Evolutionary conservation across 495 filamentous ascomycete genomes (phyloP), one percentile per base, ranked within the genome.

Genomic region (Letharia lupina): DNA sequence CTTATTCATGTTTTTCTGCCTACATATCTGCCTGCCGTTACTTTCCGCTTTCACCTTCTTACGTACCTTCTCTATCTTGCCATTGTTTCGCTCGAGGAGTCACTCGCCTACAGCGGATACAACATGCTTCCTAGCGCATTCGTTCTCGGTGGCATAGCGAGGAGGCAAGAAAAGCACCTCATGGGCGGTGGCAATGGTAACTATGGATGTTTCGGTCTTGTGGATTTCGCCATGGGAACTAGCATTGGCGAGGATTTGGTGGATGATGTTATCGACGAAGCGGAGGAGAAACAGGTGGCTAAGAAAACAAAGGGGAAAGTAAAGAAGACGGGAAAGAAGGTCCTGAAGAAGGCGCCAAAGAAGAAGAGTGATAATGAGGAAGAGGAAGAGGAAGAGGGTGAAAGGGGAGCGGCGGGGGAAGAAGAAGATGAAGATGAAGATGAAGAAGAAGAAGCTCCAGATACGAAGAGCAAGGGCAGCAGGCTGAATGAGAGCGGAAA

Each of bases 181-280:
- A 74, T 83, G 62, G 76, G 76, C 37, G 72, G 72, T 45, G 87
- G 82, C 8, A 76, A 81, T 37, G 90, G 90, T 0, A 96, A 96
- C 69, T 96, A 82, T 71, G 89, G 87, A 0, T 81, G 86, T 13
- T 89, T 87, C 83, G 91, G 91, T 2, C 68, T 96, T 11, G 45
- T 93, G 68, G 93, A 97, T 74, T 91, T 88, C 84, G 59, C 85
- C 1, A 78, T 81, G 70, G 89, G 89, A n/a, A 93, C 91, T 5
- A 84, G 79, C 15, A 71, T 87, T 20, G 80, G 79, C 0, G 81
- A 79, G 7, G 81, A 83, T 70, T 78, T 84, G 12, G 78, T 86
- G 31, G 77, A 87, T 37, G 79, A 84, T 67, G 76, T 85, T 45
- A 77, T 78, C 39, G 77, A 79, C 3, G 85, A 89, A 75, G 84